Conservation (phyloP, 305 asterid species). For the Solanum hybrid region DNA sequence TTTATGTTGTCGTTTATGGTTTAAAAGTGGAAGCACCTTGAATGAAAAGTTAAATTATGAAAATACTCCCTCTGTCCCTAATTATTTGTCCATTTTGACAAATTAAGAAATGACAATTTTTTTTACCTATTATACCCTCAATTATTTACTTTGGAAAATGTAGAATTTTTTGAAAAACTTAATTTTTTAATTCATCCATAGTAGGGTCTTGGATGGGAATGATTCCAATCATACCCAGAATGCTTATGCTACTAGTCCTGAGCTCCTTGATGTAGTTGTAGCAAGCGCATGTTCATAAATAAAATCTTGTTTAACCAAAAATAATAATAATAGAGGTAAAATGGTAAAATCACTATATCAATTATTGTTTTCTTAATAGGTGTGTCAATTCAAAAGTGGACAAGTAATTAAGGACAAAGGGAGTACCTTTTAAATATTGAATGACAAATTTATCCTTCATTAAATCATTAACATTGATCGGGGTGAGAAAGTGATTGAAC, state of each 20-base stretch:
- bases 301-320: not conserved
- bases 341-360: not conserved
- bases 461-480: not conserved
- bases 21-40: not conserved
- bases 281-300: not conserved
- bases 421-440: not conserved
- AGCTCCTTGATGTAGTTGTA: not conserved
- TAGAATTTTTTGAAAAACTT: no score
- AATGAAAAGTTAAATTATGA: not conserved
- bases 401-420: no score
- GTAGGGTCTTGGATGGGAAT: not conserved
- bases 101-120: no score
- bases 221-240: not conserved
- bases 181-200: no score
- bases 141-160: no score
- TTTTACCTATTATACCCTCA: no score
- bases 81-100: not conserved
- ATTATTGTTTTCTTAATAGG: no score
- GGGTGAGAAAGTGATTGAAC: not conserved
- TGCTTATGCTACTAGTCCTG: not conserved
- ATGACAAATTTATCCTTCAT: not conserved
- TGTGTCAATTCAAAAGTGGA: no score
- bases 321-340: not conserved
- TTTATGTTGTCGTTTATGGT: not conserved
- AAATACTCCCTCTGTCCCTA: not conserved